Evolutionary conservation across 306 rosid genomes (phyloP).

Genomic region (Adenanthera pavonina): DNA sequence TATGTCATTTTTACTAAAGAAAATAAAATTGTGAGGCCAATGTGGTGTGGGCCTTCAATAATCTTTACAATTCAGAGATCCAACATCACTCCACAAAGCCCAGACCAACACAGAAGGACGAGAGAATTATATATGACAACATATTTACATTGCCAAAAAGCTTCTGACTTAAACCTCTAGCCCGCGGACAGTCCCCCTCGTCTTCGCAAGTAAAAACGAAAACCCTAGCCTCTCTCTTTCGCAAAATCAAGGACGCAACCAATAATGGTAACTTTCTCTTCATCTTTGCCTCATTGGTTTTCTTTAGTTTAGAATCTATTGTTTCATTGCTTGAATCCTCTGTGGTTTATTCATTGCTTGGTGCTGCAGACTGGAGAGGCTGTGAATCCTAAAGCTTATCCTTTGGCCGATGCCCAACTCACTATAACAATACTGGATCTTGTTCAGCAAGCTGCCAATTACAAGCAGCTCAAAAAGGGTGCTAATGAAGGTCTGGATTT

Average conservation of each 20-base stretch:
- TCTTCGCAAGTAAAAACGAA: background rate
- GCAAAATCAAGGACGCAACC: conserved; percentile 18
- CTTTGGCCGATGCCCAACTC: conserved; percentile 84
- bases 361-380: conserved; percentile 72
- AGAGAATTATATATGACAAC: background rate
- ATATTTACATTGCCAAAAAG: background rate
- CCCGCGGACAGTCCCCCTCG: background rate
- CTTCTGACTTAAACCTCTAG: background rate
- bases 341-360: background rate
- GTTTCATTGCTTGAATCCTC: background rate
- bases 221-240: conserved; percentile 22
- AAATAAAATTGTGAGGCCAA: too few species aligned
- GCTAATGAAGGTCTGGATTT: conserved; percentile 78
- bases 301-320: background rate
- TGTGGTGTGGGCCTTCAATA: background rate
- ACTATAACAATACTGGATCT: conserved; percentile 79
- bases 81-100: background rate
- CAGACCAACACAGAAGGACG: background rate
- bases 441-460: conserved; percentile 89
- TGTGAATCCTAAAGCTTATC: conserved; percentile 89
- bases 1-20: too few species aligned
- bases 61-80: background rate
- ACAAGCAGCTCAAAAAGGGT: conserved; percentile 93
- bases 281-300: background rate
- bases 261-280: conserved; percentile 56